Evolutionary conservation across 257 asterid species (phyloP).

Genomic region (Solanum arcanum): DNA sequence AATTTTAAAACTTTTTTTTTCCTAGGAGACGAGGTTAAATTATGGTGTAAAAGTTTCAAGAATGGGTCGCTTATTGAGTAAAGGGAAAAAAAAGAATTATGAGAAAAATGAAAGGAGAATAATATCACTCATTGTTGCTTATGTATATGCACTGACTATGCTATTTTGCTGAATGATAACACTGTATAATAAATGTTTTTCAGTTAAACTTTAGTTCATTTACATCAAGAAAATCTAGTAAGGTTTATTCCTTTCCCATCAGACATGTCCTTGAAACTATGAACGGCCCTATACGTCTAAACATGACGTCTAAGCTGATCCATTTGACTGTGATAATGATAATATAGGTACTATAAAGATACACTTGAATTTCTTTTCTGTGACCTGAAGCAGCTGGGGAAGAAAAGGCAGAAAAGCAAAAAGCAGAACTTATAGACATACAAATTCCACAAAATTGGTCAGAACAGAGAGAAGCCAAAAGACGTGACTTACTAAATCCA

Average conservation of each 20-base stretch:
- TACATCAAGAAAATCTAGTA: background rate
- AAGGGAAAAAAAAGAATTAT: background rate
- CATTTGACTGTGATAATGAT: background rate
- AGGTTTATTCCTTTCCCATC: background rate
- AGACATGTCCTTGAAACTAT: background rate
- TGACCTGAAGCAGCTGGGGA: background rate
- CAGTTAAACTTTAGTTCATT: background rate
- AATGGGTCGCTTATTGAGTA: background rate
- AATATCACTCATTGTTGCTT: background rate
- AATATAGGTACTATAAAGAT: background rate
- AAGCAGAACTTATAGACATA: background rate
- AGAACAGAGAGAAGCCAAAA: background rate
- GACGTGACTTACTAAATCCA: slow-evolving; percentile 74
- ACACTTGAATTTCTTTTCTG: background rate
- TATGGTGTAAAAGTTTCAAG: background rate
- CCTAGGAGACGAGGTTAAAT: background rate
- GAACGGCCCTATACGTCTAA: background rate
- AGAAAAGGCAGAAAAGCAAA: background rate
- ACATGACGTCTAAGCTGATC: background rate
- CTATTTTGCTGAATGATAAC: background rate
- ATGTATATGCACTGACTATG: background rate
- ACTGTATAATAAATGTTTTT: background rate
- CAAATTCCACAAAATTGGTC: background rate
- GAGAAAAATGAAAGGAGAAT: background rate
- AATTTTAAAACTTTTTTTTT: background rate